These are phyloP conservation scores for Gaeumannomyces sp. DNA, from an alignment of 2,329 filamentous ascomycete species.

Conservation along the genomic window DNA sequence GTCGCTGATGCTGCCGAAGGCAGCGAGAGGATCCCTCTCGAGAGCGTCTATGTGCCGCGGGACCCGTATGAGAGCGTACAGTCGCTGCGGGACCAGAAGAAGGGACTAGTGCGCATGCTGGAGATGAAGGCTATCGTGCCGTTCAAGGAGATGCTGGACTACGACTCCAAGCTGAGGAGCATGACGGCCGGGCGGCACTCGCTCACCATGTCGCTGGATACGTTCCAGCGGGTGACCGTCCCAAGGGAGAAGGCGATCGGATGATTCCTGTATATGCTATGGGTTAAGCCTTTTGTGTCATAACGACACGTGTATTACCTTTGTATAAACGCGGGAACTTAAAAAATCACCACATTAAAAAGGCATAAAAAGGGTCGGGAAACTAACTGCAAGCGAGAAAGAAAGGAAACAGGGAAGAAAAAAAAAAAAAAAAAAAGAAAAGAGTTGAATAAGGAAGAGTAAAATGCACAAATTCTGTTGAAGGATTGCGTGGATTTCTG, in stretches of 20 bases:
- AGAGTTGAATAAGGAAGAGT: too few species aligned
- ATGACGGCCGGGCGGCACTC: slow-evolving; percentile 75
- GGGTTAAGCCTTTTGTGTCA: not conserved
- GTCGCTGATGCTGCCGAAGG: not conserved
- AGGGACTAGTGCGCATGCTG: slow-evolving; percentile 41
- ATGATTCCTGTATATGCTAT: not conserved
- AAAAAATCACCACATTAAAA: too few species aligned
- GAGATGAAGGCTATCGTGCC: slow-evolving; percentile 83
- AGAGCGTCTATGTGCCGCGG: slow-evolving; percentile 76
- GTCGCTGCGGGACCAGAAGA: slow-evolving; percentile 46
- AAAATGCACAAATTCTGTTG: too few species aligned
- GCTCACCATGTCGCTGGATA: slow-evolving; percentile 53
- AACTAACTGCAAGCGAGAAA: too few species aligned
- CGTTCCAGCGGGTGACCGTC: slow-evolving; percentile 49
- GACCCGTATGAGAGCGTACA: slow-evolving; percentile 68
- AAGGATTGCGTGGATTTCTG: too few species aligned
- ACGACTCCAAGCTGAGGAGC: slow-evolving; percentile 80
- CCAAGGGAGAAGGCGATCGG: slow-evolving; percentile 41
- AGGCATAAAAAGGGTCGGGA: too few species aligned
- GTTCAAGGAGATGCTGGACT: slow-evolving; percentile 94
- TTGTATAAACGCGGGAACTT: too few species aligned
- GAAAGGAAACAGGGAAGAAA: too few species aligned
- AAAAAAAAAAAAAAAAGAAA: too few species aligned
- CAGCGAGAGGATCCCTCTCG: slow-evolving; percentile 53
- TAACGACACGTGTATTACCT: not conserved